Evolutionary conservation across 768 basidiomycete species (phyloP).

Genomic region (Lactifluus hygrophoroides): DNA sequence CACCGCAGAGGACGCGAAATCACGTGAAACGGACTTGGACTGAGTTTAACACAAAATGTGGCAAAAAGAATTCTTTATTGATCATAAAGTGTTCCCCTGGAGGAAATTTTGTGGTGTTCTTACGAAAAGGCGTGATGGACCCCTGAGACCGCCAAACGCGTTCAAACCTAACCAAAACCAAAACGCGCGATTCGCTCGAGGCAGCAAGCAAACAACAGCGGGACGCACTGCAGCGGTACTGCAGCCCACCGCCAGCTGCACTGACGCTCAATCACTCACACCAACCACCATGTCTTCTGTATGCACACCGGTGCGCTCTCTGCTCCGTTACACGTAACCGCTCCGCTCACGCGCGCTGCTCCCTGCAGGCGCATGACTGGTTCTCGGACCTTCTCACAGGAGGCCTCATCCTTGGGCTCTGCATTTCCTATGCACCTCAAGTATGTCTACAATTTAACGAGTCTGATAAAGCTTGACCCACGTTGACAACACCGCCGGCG

Average conservation of each 20-base stretch:
- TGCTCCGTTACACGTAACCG: background rate
- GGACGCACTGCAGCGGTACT: background rate
- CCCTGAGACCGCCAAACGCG: slow-evolving; percentile 3
- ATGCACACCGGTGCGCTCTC: slow-evolving; percentile 12
- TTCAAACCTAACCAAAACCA: too few relatives aligned
- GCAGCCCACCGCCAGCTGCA: background rate
- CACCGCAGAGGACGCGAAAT: slow-evolving; percentile 1
- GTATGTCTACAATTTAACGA: background rate
- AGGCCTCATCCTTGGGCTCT: slow-evolving; percentile 20
- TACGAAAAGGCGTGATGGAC: too few relatives aligned
- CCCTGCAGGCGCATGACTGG: slow-evolving; percentile 18
- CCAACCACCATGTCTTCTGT: slow-evolving; percentile 12
- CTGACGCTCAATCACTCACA: background rate
- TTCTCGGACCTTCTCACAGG: slow-evolving; percentile 19
- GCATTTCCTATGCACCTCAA: slow-evolving; percentile 22
- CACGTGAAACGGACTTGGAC: slow-evolving; percentile 7
- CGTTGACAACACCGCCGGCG: background rate
- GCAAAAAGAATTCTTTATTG: too few relatives aligned
- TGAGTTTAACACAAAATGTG: background rate
- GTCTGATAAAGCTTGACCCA: background rate
- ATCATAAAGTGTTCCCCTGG: too few relatives aligned
- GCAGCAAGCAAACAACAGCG: background rate
- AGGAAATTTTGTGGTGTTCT: too few relatives aligned
- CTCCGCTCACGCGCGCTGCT: background rate
- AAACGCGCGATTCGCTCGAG: background rate